A percentile compares a stretch with the other conserved stretches of the same genome.
phyloP scores from a whole-genome alignment of 257 asterid species.

The Lantana camara region DNA sequence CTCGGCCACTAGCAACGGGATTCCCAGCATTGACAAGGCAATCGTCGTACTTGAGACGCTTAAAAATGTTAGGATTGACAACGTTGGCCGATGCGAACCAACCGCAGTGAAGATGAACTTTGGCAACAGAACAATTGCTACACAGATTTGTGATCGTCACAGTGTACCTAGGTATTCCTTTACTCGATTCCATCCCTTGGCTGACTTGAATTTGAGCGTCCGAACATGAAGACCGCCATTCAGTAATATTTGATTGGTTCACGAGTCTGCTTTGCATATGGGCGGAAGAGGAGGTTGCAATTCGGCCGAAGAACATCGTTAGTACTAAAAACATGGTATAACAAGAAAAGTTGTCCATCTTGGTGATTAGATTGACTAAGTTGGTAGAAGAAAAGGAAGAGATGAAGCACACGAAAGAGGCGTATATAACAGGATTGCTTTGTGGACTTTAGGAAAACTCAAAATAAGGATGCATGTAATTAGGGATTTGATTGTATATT shows the following conservation, averaged over 20 bases:
- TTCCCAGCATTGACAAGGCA: constrained; percentile 27
- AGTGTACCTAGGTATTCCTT: constrained; percentile 10
- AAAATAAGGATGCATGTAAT: no score
- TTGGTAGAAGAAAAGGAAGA: no score
- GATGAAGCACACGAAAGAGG: no score
- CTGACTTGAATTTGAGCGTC: constrained; percentile 1
- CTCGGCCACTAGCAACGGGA: constrained; percentile 12
- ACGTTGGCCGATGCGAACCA: constrained; percentile 12
- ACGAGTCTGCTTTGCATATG: no score
- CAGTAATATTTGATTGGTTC: neutral
- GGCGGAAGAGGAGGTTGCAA: no score
- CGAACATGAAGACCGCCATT: constrained; percentile 7
- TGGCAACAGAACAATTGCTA: constrained; percentile 10
- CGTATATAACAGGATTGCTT: no score
- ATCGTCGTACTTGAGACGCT: constrained; percentile 7
- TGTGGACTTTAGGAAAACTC: no score
- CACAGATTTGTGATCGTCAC: constrained; percentile 2
- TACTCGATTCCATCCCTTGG: neutral
- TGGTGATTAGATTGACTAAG: neutral
- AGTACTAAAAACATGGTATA: neutral
- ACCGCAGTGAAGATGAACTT: neutral
- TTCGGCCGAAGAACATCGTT: neutral
- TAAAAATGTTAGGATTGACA: neutral
- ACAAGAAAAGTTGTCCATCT: neutral
- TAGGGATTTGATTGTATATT: no score